Conservation (phyloP, 106 monocot species). For the Cymbidium sinense region DNA sequence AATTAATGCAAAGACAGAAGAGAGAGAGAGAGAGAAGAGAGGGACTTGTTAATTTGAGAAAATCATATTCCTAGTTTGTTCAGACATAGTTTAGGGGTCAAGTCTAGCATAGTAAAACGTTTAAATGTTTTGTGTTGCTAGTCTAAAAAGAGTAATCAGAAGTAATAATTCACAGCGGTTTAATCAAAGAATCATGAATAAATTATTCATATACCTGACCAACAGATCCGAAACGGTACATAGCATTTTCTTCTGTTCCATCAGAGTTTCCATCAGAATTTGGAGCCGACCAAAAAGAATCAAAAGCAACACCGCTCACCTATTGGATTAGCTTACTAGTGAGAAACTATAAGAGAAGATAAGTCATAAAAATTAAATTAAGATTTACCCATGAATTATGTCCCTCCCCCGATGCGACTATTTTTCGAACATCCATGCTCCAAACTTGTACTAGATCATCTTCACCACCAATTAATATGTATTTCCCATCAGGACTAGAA, state of each 20-base stretch:
- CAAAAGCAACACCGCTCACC: constrained; percentile 98
- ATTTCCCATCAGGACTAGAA: constrained; percentile 52
- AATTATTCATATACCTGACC: constrained; percentile 51
- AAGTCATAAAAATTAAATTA: neutral
- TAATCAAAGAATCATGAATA: neutral
- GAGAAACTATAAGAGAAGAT: neutral
- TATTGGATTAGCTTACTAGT: constrained; percentile 22
- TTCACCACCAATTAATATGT: constrained; percentile 57
- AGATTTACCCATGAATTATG: constrained; percentile 30
- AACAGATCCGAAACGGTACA: constrained; percentile 93
- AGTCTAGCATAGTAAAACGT: neutral
- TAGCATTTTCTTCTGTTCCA: constrained; percentile 56
- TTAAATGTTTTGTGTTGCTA: neutral
- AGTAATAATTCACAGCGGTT: neutral
- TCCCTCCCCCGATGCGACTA: constrained; percentile 66
- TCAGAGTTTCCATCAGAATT: constrained; percentile 37
- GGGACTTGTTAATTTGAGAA: neutral
- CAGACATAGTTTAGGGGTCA: neutral
- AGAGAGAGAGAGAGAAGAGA: neutral
- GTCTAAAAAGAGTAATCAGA: neutral
- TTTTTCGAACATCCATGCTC: constrained; percentile 53
- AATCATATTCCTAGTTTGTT: neutral
- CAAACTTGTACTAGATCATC: constrained; percentile 66
- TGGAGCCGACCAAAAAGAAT: constrained; percentile 81
- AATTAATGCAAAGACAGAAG: neutral